These are phyloP conservation scores for Neonectria neomacrospora DNA, from an alignment of 2,329 filamentous ascomycete genomes.

Conservation along the genomic window DNA sequence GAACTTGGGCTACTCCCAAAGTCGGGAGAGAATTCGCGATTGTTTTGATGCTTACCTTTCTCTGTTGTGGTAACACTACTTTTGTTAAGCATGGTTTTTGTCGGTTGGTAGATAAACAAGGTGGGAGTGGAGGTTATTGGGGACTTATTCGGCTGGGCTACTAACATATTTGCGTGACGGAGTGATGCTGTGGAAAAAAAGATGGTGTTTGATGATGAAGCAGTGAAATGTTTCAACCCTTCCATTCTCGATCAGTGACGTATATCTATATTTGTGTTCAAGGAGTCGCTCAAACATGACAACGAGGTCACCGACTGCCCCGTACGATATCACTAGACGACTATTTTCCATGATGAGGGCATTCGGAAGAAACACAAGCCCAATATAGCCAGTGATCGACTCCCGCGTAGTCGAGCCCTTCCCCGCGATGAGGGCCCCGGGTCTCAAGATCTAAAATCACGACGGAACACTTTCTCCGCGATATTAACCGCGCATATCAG, in stretches of 20 bases:
- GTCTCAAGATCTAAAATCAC: neutral
- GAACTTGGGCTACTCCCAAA: conserved; percentile 7
- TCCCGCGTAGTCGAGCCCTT: neutral
- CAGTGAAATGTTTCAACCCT: neutral
- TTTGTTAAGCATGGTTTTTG: conserved; percentile 25
- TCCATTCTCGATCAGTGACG: neutral
- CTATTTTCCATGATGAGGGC: neutral
- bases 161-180: conserved; percentile 32
- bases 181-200: conserved; percentile 42
- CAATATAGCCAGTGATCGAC: neutral
- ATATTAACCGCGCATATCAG: neutral
- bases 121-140: conserved; percentile 29
- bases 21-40: neutral
- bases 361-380: neutral
- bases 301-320: neutral
- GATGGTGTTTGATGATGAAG: conserved; percentile 21
- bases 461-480: neutral
- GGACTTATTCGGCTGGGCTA: conserved; percentile 18
- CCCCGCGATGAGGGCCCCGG: neutral
- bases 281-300: too few relatives aligned
- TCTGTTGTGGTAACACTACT: conserved; percentile 31
- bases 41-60: conserved; percentile 10
- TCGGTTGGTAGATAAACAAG: conserved; percentile 24
- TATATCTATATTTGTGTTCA: too few relatives aligned
- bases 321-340: neutral